Base-by-base conservation (phyloP, 768 basidiomycete species). In the Lactifluus piperatus region DNA sequence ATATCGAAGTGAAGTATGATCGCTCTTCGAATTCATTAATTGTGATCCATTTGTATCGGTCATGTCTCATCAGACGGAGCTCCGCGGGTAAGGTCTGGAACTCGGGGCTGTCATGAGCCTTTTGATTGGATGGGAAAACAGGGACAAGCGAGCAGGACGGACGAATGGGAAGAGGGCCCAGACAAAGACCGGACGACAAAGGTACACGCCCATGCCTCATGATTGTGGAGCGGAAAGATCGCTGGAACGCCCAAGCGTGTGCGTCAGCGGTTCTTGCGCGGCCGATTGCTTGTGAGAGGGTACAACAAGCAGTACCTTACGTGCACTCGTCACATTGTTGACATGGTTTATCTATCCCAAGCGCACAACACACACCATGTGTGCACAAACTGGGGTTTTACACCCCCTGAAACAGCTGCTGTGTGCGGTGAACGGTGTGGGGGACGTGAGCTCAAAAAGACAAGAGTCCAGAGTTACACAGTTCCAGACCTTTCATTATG, bases 221-320 rank as follows among this genome's bases (percentile, higher is more conserved):
- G 59, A 46, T 46, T 60, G 59, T 60, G 59, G 59, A 60, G 59
- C 59, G 54, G 59, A 60, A 60, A 60, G 24, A 36, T 60, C 59
- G 59, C 59, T 60, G 59, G 59, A 60, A 59, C 27, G 39, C 22
- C 22, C 16, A 18, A 5, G 1, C n/a, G 22, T 54, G 36, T 20
- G 46, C 39, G 41, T 29, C 46, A 39, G 58, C 58, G 59, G 59
- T 29, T 43, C 32, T 53, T 58, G 44, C 24, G 51, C 50, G 59
- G 54, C 43, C 43, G 43, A 44, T 11, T 10, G 43, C 2, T 1
- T 24, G 43, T 24, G 11, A 34, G 34, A n/a, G 34, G 4, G 34
- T 34, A 34, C 34, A 11, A 20, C 22, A 24, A 9, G n/a, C 11
- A 13, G 43, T 44, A 24, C 43, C n/a, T 20, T 44, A 44, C 43